Conservation (phyloP, 768 basidiomycete species). For the Rubroboletus satanas region DNA sequence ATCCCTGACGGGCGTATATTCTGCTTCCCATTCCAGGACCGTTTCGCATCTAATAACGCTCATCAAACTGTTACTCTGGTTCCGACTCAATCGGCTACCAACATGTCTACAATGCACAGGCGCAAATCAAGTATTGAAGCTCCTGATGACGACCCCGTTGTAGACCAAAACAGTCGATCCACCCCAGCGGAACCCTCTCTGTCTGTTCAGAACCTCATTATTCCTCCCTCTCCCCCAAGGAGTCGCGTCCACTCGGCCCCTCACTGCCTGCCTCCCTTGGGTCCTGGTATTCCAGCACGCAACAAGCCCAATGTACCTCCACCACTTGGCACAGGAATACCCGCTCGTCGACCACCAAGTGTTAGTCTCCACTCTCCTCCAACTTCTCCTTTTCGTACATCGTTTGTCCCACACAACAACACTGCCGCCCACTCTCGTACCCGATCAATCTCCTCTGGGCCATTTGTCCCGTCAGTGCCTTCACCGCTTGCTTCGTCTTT, state of each 20-base stretch:
- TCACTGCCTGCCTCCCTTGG: slow-evolving; percentile 14
- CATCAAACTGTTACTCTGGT: background rate
- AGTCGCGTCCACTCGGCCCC: slow-evolving; percentile 29
- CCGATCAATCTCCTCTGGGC: slow-evolving; percentile 33
- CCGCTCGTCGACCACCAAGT: slow-evolving; percentile 24
- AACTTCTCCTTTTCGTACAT: slow-evolving; percentile 31
- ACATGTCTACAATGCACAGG: slow-evolving; percentile 33
- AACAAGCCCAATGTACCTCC: slow-evolving; percentile 17
- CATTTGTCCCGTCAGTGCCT: slow-evolving; percentile 23
- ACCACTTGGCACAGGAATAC: slow-evolving; percentile 25
- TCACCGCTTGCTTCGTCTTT: slow-evolving; percentile 31
- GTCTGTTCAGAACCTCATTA: slow-evolving; percentile 1
- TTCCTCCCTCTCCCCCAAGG: slow-evolving; percentile 21
- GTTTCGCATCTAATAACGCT: background rate
- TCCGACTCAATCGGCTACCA: background rate
- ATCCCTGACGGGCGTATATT: background rate
- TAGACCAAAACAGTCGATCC: slow-evolving; percentile 2
- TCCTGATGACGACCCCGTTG: slow-evolving; percentile 25
- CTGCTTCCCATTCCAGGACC: background rate
- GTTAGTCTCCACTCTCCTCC: slow-evolving; percentile 26
- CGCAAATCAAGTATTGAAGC: slow-evolving; percentile 46
- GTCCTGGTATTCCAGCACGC: slow-evolving; percentile 22
- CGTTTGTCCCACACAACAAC: slow-evolving; percentile 19
- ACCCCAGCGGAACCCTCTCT: slow-evolving; percentile 1
- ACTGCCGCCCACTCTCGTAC: slow-evolving; percentile 24